phyloP scores from a whole-genome alignment of 2,329 filamentous ascomycete species.

The Aspergillus amoenus region DNA sequence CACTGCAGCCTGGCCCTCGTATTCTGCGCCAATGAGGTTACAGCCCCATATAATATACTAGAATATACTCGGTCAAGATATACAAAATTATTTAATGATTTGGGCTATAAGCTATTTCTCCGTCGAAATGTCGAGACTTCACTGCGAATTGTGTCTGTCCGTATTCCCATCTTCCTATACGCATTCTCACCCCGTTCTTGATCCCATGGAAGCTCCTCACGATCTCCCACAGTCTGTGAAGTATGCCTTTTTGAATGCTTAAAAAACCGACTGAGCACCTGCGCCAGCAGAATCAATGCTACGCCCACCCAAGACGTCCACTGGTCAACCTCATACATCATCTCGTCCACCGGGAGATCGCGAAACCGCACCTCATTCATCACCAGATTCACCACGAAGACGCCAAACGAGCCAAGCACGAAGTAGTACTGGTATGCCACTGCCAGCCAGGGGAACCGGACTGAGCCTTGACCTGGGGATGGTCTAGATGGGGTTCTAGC shows the following conservation, averaged over 20 bases:
- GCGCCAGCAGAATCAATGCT: slow-evolving; percentile 1
- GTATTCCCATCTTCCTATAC: background rate
- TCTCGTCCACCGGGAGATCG: background rate
- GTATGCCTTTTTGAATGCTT: background rate
- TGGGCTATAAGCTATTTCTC: background rate
- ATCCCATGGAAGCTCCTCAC: background rate
- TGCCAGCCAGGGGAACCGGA: background rate
- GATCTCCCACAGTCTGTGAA: background rate
- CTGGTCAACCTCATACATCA: slow-evolving; percentile 1
- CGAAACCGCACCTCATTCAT: slow-evolving; percentile 5
- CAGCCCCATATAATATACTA: background rate
- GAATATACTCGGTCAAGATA: no score
- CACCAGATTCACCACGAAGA: background rate
- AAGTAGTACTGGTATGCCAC: background rate
- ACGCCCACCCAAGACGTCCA: slow-evolving; percentile 5
- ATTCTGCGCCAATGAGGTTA: background rate
- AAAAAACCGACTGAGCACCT: background rate
- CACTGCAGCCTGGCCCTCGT: background rate
- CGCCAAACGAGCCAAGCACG: background rate
- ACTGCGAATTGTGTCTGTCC: background rate
- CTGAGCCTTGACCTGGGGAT: background rate
- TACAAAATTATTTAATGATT: no score
- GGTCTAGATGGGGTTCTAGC: background rate
- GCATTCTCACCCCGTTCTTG: no score
- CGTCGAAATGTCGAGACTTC: background rate